Evolutionary conservation across 805 yeast species (phyloP), one percentile per base, ranked within the genome.

Genomic region (Kluyveromyces dobzhanskii): DNA sequence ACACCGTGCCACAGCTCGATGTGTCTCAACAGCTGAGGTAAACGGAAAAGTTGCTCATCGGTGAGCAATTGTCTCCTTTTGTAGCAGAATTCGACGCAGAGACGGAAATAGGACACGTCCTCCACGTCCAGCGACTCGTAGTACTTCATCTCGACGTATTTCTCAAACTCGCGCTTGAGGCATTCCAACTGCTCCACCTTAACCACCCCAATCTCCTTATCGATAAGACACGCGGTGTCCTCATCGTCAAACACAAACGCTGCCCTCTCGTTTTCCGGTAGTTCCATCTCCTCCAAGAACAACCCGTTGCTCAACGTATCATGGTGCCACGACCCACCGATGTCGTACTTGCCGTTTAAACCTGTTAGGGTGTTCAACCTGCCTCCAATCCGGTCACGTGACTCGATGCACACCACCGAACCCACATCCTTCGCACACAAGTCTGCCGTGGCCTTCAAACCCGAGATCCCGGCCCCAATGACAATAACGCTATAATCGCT

Each of bases 241-340:
- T 56, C 61, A 39, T 57, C 62, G 38, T 56, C 61, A 42, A 57
- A 57, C 9, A 51, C 52, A 44, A 45, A 54, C 4, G 45, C 46
- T n/a, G 48, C 51, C 14, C 46, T 42, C 12, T 49, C 48, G n/a
- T 41, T 47, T 8, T 46, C 46, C 7, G 56, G 57, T 18, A 43
- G 36, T 26, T 39, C 45, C 16, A 47, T 39, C 29, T 59, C 76
- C 40, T 71, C 73, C 32, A 71, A 69, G 49, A 85, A 79, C 17
- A 83, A 63, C 2, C 71, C 69, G 54, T 87, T 87, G 25, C 71
- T 66, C 29, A 85, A 60, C 0, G 87, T 76, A 47, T 85, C 95
- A 54, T 87, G 96, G 53, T 83, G 84, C 96, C 96, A 87, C 4
- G 87, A 74, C 0, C 94, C 95, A 1, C 96, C 96, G n/a, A 85